These are phyloP conservation scores for Postia placenta DNA, from an alignment of 768 basidiomycete species.

Conservation along the genomic window DNA sequence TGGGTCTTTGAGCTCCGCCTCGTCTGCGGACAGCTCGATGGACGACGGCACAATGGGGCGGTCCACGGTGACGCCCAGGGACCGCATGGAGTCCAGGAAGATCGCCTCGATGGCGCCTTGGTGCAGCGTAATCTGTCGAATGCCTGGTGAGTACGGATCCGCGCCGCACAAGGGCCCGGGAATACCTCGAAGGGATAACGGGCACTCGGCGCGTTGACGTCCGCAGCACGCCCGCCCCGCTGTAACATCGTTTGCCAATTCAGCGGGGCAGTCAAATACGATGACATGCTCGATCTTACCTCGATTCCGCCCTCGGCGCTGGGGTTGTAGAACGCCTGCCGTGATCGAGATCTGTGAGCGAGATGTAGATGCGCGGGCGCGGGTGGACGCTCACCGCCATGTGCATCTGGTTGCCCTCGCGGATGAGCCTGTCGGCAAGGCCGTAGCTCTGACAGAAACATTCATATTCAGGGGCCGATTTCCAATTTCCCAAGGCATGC, in stretches of 20 bases:
- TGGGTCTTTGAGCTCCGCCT: constrained; percentile 35
- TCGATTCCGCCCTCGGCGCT: constrained; percentile 52
- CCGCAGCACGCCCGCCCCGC: constrained; percentile 58
- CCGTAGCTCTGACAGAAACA: constrained; percentile 61
- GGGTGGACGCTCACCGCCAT: constrained; percentile 41
- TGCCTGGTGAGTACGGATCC: not conserved
- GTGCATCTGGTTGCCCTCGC: constrained; percentile 64
- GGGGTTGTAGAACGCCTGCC: constrained; percentile 73
- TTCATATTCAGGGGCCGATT: not conserved
- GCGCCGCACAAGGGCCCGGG: not conserved
- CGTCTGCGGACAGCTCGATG: constrained; percentile 39
- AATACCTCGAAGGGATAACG: constrained; percentile 69
- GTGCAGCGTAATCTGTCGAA: constrained; percentile 45
- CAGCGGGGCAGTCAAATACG: not conserved
- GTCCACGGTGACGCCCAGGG: constrained; percentile 41
- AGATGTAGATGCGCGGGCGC: not conserved
- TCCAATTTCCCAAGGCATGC: too few relatives aligned
- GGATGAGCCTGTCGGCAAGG: constrained; percentile 56
- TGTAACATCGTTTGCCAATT: constrained; percentile 19
- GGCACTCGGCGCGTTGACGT: constrained; percentile 55
- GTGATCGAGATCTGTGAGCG: not conserved
- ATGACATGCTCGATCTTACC: constrained; percentile 30
- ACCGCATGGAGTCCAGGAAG: constrained; percentile 49
- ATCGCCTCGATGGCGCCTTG: constrained; percentile 60
- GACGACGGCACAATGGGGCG: constrained; percentile 45